phyloP scores from a whole-genome alignment of 306 rosid genomes.

The Rosa rugosa region DNA sequence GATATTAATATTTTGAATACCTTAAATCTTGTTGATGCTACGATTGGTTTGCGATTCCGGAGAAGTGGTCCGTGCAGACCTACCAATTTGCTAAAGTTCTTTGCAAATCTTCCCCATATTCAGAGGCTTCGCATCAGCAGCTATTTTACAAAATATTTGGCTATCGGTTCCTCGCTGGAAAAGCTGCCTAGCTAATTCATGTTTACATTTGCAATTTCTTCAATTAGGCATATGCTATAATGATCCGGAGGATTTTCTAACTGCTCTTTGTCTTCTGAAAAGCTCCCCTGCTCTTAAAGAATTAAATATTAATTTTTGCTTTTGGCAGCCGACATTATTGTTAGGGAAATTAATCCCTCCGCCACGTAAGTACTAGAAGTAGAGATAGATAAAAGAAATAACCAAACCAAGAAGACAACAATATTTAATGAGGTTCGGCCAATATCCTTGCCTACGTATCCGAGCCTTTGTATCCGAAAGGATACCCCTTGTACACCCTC shows the following conservation, averaged over 20 bases:
- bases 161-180: slow-evolving; percentile 35
- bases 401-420: too few species aligned
- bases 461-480: too few species aligned
- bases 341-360: too few species aligned
- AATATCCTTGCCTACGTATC: too few species aligned
- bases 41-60: slow-evolving; percentile 39
- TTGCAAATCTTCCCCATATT: slow-evolving; percentile 39
- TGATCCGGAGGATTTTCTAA: slow-evolving; percentile 44
- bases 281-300: slow-evolving; percentile 37
- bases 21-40: slow-evolving; percentile 41
- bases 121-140: slow-evolving; percentile 44
- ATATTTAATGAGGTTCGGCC: too few species aligned
- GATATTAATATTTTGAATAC: slow-evolving; percentile 45
- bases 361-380: too few species aligned
- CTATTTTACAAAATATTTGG: slow-evolving; percentile 48
- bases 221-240: slow-evolving; percentile 45
- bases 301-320: not conserved
- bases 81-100: slow-evolving; percentile 47
- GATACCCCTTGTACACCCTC: too few species aligned
- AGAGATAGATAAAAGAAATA: too few species aligned
- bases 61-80: slow-evolving; percentile 25
- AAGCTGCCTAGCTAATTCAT: slow-evolving; percentile 44
- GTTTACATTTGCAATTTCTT: slow-evolving; percentile 45
- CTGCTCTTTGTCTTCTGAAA: slow-evolving; percentile 48
- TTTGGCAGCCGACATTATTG: too few species aligned